Evolutionary conservation across 108 stramenopile genomes (phyloP).

Genomic region (Thalassiosira profunda): DNA sequence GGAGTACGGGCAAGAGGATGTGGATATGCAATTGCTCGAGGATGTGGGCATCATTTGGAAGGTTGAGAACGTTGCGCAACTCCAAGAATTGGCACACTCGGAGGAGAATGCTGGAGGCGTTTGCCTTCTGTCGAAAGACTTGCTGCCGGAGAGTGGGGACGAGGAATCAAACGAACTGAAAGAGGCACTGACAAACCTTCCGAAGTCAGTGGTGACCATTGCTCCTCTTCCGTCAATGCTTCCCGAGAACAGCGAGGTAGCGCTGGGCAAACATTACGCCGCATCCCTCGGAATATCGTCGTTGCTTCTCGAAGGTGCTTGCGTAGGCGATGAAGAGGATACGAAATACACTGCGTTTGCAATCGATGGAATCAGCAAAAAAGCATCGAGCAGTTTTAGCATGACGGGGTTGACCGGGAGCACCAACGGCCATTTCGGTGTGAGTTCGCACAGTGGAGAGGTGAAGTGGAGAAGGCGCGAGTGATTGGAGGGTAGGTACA

Average conservation of each 20-base stretch:
- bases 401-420: conserved; percentile 76
- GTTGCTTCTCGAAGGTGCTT: conserved; percentile 43
- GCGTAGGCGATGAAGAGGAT: conserved; percentile 69
- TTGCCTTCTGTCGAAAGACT: conserved; percentile 34
- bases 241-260: conserved; percentile 48
- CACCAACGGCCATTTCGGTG: conserved; percentile 78
- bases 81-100: conserved; percentile 26
- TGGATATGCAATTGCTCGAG: neutral
- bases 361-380: conserved; percentile 62
- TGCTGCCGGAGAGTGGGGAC: conserved; percentile 2
- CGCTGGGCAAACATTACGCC: conserved; percentile 30
- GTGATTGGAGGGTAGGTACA: too few species aligned
- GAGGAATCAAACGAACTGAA: conserved; percentile 6
- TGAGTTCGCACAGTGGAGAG: conserved; percentile 43
- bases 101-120: conserved; percentile 24
- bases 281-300: conserved; percentile 39
- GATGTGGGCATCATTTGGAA: conserved; percentile 57
- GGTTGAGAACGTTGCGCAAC: conserved; percentile 36
- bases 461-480: conserved; percentile 59
- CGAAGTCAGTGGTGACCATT: conserved; percentile 46
- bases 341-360: conserved; percentile 58
- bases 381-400: conserved; percentile 60
- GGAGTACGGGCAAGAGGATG: neutral
- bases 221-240: conserved; percentile 60
- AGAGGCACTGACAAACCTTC: conserved; percentile 15